Percentiles rank a stretch among this genome's conserved stretches.
phyloP scores from a whole-genome alignment of 1,284 basidiomycete species.

The Ceratorhiza oryzae-sativae region DNA sequence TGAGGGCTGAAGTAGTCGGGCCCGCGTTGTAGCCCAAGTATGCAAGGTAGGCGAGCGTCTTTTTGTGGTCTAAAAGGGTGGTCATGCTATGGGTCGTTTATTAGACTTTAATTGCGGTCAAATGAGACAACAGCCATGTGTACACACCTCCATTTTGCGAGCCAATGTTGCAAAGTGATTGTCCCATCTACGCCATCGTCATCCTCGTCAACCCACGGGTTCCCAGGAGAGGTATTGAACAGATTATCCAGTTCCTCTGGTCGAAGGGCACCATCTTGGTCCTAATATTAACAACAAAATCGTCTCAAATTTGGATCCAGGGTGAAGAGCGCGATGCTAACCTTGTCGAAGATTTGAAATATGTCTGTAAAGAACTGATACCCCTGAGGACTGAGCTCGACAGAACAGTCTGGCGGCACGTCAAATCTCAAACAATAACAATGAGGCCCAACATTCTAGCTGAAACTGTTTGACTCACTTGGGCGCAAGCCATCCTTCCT shows the following conservation, averaged over 20 bases:
- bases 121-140: too few relatives aligned
- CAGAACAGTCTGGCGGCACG: slow-evolving; percentile 91
- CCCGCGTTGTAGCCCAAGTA: slow-evolving; percentile 86
- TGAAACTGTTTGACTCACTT: slow-evolving; percentile 60
- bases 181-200: slow-evolving; percentile 85
- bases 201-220: slow-evolving; percentile 73
- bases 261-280: slow-evolving; percentile 93
- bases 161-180: slow-evolving; percentile 95
- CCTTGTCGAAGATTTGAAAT: slow-evolving; percentile 96
- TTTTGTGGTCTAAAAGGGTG: slow-evolving; percentile 89
- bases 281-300: slow-evolving; percentile 56
- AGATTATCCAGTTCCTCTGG: slow-evolving; percentile 85
- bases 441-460: slow-evolving; percentile 49
- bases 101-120: too few relatives aligned
- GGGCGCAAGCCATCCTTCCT: slow-evolving; percentile 86
- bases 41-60: slow-evolving; percentile 94
- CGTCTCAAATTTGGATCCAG: neutral
- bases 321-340: slow-evolving; percentile 47
- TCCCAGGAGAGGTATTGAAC: slow-evolving; percentile 94
- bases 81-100: slow-evolving; percentile 98
- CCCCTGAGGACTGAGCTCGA: slow-evolving; percentile 90
- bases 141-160: slow-evolving; percentile 94
- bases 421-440: slow-evolving; percentile 74
- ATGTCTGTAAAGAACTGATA: slow-evolving; percentile 98
- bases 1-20: slow-evolving; percentile 77